Base-by-base conservation (phyloP, 805 yeast species). In the Brettanomyces sp. region DNA sequence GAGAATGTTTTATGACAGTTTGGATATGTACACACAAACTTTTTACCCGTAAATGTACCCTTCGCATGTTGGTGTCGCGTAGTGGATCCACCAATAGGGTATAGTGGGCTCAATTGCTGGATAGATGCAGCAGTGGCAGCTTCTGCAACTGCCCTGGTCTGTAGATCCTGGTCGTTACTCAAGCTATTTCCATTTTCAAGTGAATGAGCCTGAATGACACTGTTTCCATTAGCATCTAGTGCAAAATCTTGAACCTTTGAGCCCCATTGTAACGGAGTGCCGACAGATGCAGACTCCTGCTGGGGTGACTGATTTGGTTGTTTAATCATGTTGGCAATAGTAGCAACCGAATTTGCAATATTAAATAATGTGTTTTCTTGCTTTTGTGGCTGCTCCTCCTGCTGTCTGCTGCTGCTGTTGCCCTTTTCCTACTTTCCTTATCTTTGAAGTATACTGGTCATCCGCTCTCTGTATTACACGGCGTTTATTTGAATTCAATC, bases 1-100 rank as follows among this genome's bases (percentile, higher is more conserved):
- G 67, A 62, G 43, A 62, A 64, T 2, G 56, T 47, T 47, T 61
- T 62, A 24, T 48, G 52, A 47, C 68, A 64, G 23, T 49, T 58
- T 1, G 57, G 55, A 45, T 48, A 50, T 6, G 54, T 52, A 50
- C 66, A 63, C 4, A 46, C 49, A 40, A 56, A 62, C 12, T 51
- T 40, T 37, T 55, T 23, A 7, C 32, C 32, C 7, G 32, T 7
- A 28, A 28, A 28, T 24, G 42, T 30, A 13, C 18, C 32, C 8
- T 22, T 11, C 18, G 28, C 12, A n/a, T 41, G 30, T 3, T 40
- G 18, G n/a, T 35, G 7, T 12, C 37, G 22, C 37, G 37, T 35
- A n/a, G 37, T 8, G 7, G 37, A n/a, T 7, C 22, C 14, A 8
- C 3, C n/a, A 6, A 28, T 6, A 8, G 22, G n/a, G 13, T 35